A percentile compares a stretch with the other conserved stretches of the same genome.
Evolutionary conservation across 805 yeast species (phyloP).

Genomic region (Saturnispora zaruensis): DNA sequence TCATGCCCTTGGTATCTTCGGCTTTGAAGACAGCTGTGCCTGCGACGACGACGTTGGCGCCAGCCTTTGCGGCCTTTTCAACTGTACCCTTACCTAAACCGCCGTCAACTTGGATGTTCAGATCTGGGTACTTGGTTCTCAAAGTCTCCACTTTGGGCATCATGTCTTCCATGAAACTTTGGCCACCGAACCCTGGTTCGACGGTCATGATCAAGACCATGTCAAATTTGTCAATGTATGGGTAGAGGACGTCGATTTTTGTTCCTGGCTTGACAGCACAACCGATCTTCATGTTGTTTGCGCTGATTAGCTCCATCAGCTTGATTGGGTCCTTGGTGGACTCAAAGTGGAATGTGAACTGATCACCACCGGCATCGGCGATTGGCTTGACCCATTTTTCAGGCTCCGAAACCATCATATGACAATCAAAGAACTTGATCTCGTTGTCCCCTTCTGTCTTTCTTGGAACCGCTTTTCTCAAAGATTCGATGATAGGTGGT

Average conservation of each 20-base stretch:
- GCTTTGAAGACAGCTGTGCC: conserved; percentile 93
- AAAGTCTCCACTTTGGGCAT: conserved; percentile 87
- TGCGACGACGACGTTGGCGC: conserved; percentile 97
- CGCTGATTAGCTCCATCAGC: conserved; percentile 67
- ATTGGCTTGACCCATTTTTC: conserved; percentile 90
- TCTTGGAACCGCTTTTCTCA: conserved; percentile 71
- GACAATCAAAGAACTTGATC: conserved; percentile 71
- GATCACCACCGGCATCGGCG: conserved; percentile 92
- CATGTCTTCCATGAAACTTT: conserved; percentile 89
- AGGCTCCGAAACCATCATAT: conserved; percentile 94
- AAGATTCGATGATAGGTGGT: conserved; percentile 73
- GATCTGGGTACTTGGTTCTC: conserved; percentile 62
- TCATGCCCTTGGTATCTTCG: conserved; percentile 66
- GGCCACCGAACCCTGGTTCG: conserved; percentile 99
- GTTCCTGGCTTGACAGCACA: conserved; percentile 94
- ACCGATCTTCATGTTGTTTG: conserved; percentile 83
- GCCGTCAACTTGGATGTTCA: conserved; percentile 94
- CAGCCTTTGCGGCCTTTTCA: conserved; percentile 85
- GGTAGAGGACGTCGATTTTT: conserved; percentile 71
- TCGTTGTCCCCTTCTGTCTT: conserved; percentile 11
- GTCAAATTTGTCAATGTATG: conserved; percentile 53
- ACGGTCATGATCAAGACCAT: conserved; percentile 98
- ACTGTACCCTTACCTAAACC: conserved; percentile 86
- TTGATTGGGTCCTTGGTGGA: conserved; percentile 72
- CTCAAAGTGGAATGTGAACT: conserved; percentile 93